Conservation (phyloP, 768 basidiomycete species). For the Leccinum variicolor region DNA sequence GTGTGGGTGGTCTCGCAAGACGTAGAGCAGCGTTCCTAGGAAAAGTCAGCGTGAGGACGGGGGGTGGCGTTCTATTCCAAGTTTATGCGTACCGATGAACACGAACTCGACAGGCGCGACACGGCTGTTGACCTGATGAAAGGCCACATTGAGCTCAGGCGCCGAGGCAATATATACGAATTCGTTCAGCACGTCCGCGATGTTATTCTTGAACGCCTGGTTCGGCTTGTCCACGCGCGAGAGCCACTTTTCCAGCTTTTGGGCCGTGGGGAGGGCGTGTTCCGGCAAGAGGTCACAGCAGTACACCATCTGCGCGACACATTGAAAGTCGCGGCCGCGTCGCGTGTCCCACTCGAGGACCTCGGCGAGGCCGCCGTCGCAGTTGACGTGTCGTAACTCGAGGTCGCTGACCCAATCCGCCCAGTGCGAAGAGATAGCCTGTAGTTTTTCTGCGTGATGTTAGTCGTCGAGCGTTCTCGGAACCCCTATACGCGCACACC, state of each 20-base stretch:
- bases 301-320: constrained; percentile 65
- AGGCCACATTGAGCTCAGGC: constrained; percentile 40
- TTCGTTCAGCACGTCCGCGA: constrained; percentile 50
- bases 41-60: not conserved
- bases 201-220: constrained; percentile 47
- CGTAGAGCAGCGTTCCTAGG: constrained; percentile 65
- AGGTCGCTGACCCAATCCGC: constrained; percentile 63
- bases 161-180: constrained; percentile 53
- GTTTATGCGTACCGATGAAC: constrained; percentile 58
- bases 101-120: constrained; percentile 78
- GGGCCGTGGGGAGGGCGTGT: constrained; percentile 48
- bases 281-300: constrained; percentile 54
- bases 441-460: constrained; percentile 60
- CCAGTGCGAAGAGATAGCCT: constrained; percentile 73
- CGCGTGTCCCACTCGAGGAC: constrained; percentile 61
- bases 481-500: constrained; percentile 36
- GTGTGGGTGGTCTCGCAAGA: constrained; percentile 41
- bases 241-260: constrained; percentile 53
- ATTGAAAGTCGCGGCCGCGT: constrained; percentile 76
- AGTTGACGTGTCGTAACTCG: constrained; percentile 52
- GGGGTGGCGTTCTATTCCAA: not conserved
- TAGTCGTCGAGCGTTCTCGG: not conserved
- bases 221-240: constrained; percentile 35
- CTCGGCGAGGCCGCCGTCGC: constrained; percentile 54
- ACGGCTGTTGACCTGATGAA: constrained; percentile 52